Conservation (phyloP, 805 yeast genomes). For the Schizosaccharomyces cryophilus region DNA sequence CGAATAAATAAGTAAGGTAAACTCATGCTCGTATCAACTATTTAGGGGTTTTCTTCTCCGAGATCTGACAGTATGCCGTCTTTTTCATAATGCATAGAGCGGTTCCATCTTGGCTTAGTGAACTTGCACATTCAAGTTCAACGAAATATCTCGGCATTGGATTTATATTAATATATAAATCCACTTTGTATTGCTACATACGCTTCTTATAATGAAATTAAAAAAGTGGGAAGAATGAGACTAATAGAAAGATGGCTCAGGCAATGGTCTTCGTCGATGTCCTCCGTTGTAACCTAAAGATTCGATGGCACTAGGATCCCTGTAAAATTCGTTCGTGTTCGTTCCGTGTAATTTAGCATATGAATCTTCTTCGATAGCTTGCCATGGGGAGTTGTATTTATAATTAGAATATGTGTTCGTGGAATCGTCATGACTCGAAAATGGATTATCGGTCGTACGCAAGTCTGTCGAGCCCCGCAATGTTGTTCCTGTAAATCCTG, state of each 20-base stretch:
- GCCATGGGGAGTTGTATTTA: not conserved
- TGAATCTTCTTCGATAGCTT: not conserved
- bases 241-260: not conserved
- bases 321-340: not conserved
- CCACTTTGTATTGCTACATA: too few relatives aligned
- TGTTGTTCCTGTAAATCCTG: not conserved
- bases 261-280: not conserved
- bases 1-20: too few relatives aligned
- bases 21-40: too few relatives aligned
- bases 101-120: too few relatives aligned
- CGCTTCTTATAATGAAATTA: too few relatives aligned
- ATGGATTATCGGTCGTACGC: not conserved
- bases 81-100: too few relatives aligned
- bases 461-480: not conserved
- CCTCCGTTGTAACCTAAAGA: not conserved
- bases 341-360: not conserved
- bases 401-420: not conserved
- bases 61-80: too few relatives aligned
- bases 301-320: not conserved
- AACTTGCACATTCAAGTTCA: too few relatives aligned
- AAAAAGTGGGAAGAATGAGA: too few relatives aligned
- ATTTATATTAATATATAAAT: too few relatives aligned
- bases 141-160: too few relatives aligned
- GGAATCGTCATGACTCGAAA: not conserved
- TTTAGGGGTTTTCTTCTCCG: too few relatives aligned